Evolutionary conservation across 176 grass and related monocot species (phyloP), one percentile per base, ranked within the genome.

Genomic region (Hyparrhenia diplandra): DNA sequence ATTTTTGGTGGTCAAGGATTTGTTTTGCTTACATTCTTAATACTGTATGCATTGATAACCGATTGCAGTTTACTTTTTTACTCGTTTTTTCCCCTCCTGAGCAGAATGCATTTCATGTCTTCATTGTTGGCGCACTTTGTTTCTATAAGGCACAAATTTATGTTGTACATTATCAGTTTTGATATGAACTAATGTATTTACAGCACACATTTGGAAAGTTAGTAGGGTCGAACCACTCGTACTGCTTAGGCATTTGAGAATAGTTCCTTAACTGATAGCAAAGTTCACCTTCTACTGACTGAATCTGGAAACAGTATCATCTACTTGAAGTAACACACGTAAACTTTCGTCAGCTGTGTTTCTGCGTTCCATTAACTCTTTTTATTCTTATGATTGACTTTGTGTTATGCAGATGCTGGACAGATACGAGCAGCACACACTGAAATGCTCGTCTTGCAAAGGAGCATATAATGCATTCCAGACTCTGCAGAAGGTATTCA

Each of bases 371-470:
- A n/a, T 20, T 20, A 64, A 81, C 58, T 46, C 37, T n/a, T 31
- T 80, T 1, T 61, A 5, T 79, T 40, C 52, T 86, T 74, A 51
- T 57, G 24, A 41, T 79, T 49, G 37, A 39, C 64, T 75, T 41
- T 40, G 35, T 59, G 6, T 42, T 89, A 13, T 82, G 61, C 29
- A 98, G 95, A 98, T 98, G 95, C 76, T 98, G 2, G 95, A 98
- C 82, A 89, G 95, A 89, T 98, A 72, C 67, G 92, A 98, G 76
- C 95, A 98, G 72, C 95, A 98, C 82, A 98, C 95, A 13, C 69
- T 93, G 21, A 95, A 93, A 74, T 98, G 95, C 71, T 98, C 90
- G 2, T 98, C 95, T 34, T 98, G 95, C 90, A 98, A 86, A 87
- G 90, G 77, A 65, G 95, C 95, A 32, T 82, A 91, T 58, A 59